phyloP scores from a whole-genome alignment of 257 asterid species.

The Coffea eugenioides region DNA sequence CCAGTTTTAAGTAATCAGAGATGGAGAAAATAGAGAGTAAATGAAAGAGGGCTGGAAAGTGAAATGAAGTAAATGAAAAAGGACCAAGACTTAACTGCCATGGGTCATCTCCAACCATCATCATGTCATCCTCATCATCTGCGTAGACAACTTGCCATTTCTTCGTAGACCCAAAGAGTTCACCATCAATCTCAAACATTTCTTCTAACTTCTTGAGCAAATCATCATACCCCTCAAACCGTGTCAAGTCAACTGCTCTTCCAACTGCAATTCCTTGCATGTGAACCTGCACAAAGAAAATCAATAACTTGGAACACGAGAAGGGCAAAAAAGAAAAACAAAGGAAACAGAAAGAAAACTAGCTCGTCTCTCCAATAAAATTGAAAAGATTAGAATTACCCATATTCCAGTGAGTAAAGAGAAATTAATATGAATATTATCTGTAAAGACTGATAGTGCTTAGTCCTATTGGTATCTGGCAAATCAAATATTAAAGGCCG shows the following conservation, averaged over 20 bases:
- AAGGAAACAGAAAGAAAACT: background rate
- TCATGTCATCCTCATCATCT: slow-evolving; percentile 94
- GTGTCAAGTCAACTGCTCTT: slow-evolving; percentile 85
- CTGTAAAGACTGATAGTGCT: background rate
- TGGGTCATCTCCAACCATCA: slow-evolving; percentile 99
- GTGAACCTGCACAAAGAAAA: slow-evolving; percentile 55
- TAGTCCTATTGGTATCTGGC: background rate
- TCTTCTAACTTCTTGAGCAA: slow-evolving; percentile 80
- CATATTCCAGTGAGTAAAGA: background rate
- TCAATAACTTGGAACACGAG: background rate
- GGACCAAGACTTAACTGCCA: slow-evolving; percentile 81
- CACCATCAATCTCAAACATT: slow-evolving; percentile 88
- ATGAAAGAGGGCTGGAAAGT: background rate
- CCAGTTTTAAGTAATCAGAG: background rate
- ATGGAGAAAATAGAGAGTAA: background rate
- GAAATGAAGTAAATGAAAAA: slow-evolving; percentile 1
- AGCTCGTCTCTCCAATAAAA: background rate
- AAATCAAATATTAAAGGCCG: background rate
- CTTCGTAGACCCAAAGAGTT: slow-evolving; percentile 63
- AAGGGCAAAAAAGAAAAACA: background rate
- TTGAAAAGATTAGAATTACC: background rate
- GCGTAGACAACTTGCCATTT: slow-evolving; percentile 98
- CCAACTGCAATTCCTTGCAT: slow-evolving; percentile 98
- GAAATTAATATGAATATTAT: background rate
- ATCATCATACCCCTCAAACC: slow-evolving; percentile 74